These are phyloP conservation scores for Aspergillus conjunctus DNA, from an alignment of 495 filamentous ascomycete genomes.

Conservation along the genomic window DNA sequence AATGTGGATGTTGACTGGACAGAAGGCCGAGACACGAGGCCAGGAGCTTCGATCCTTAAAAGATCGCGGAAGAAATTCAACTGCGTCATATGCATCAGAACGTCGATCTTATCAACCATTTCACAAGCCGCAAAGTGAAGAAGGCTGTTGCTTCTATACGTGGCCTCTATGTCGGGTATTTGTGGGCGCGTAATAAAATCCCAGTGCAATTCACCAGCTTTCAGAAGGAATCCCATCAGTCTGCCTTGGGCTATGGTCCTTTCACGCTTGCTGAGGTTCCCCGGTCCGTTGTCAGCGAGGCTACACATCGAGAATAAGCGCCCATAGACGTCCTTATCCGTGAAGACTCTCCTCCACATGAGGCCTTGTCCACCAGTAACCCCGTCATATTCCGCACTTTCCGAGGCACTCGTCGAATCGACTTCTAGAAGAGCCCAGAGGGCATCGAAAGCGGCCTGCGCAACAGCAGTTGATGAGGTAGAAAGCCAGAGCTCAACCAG, in stretches of 20 bases:
- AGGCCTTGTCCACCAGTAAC: conserved; percentile 61
- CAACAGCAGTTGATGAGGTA: conserved; percentile 70
- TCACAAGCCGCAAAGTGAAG: conserved; percentile 71
- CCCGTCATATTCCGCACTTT: conserved; percentile 47
- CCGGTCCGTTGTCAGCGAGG: conserved; percentile 41
- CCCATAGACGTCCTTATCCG: conserved; percentile 65
- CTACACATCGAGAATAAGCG: conserved; percentile 65
- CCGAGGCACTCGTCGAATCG: conserved; percentile 52
- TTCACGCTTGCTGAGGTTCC: conserved; percentile 57
- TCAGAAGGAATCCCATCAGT: conserved; percentile 68
- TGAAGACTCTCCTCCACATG: conserved; percentile 73
- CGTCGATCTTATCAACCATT: conserved; percentile 76
- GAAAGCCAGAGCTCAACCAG: conserved; percentile 74
- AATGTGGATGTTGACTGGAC: conserved; percentile 43
- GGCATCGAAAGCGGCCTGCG: conserved; percentile 64
- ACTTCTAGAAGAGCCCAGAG: conserved; percentile 71
- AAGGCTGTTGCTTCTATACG: conserved; percentile 59
- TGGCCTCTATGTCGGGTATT: conserved; percentile 59
- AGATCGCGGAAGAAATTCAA: conserved; percentile 75
- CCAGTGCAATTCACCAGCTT: conserved; percentile 67
- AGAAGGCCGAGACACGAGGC: conserved; percentile 35
- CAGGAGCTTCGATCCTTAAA: conserved; percentile 50
- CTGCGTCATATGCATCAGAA: conserved; percentile 77
- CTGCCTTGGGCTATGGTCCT: conserved; percentile 78
- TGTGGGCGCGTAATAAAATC: conserved; percentile 59